Evolutionary conservation across 257 asterid genomes (phyloP), one percentile per base, ranked within the genome.

Genomic region (Salvia splendens): DNA sequence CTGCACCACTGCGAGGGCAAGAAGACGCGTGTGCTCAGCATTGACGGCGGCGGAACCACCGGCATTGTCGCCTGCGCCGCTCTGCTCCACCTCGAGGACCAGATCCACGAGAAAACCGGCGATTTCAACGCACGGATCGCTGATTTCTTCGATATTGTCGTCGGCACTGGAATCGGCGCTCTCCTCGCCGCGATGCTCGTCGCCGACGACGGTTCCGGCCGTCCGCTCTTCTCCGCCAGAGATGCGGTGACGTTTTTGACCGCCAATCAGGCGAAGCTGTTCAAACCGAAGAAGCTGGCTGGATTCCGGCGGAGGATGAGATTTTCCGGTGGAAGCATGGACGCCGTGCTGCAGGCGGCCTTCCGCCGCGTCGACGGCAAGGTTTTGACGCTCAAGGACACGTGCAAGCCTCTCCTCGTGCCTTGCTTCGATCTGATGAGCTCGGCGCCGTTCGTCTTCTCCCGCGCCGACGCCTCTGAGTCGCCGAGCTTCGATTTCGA

Each of bases 371-470:
- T 79, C 4, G 89, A 85, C 48, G 96, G 96, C 1, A 81, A 65
- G 80, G 71, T 70, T 1, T 57, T 89, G 57, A 93, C 89, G 1
- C 71, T 93, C 6, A 88, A 70, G 80, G 96, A 93, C 75, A 85
- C 98, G 75, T 86, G 93, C 51, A 93, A 87, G 86, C 96, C 97
- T 30, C 74, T 89, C 1, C 87, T 93, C 10, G 85, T 93, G 4
- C 96, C 98, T 3, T 93, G 98, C 75, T 93, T 84, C 48, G 98
- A 93, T 64, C 76, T 88, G 48, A 80, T 81, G 61, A 89, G 89
- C 69, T 78, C 92, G 15, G 97, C 97, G 68, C 98, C 96, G 56
- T 89, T 93, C 65, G 95, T 93, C 5, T 93, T 93, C 89, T 93
- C 98, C 3, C 84, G 97, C 9, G 97, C 98, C 83, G 98, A 84